Conservation (phyloP, 2,329 filamentous ascomycete genomes). For the Aureobasidium sp. region DNA sequence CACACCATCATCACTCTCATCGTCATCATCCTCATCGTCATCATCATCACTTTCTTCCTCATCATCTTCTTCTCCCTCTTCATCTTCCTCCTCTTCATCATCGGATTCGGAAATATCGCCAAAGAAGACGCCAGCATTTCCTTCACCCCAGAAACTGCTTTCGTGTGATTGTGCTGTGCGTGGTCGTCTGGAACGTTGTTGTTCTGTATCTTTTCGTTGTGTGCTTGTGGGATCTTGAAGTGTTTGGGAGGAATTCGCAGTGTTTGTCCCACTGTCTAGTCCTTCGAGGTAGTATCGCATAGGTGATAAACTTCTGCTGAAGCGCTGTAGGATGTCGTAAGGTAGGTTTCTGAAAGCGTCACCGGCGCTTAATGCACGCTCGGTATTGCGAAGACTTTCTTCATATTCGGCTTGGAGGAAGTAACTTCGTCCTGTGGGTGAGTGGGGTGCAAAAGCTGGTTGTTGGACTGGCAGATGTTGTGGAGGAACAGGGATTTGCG, state of each 20-base stretch:
- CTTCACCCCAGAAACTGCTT: conserved; percentile 23
- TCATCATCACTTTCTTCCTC: conserved; percentile 19
- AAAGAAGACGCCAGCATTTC: conserved; percentile 17
- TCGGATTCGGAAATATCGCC: conserved; percentile 13
- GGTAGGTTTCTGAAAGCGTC: conserved; percentile 38
- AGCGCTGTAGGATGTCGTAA: conserved; percentile 51
- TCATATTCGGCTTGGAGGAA: conserved; percentile 33
- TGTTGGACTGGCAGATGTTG: conserved; percentile 5
- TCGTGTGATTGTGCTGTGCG: conserved; percentile 11
- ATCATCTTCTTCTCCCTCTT: conserved; percentile 20
- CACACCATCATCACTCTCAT: conserved; percentile 20
- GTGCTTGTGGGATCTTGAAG: neutral
- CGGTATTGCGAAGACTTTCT: conserved; percentile 19
- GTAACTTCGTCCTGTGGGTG: conserved; percentile 28
- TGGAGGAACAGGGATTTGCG: conserved; percentile 9
- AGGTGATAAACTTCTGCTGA: conserved; percentile 48
- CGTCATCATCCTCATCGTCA: conserved; percentile 20
- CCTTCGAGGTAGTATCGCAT: conserved; percentile 49
- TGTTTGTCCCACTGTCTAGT: conserved; percentile 15
- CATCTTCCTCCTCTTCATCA: conserved; percentile 21
- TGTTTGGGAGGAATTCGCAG: neutral
- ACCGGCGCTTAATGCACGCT: conserved; percentile 19
- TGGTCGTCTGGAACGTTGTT: neutral
- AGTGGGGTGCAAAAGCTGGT: conserved; percentile 5
- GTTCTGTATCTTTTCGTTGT: neutral